A percentile compares a stretch with the other conserved stretches of the same genome.
Conservation (phyloP, 2,329 filamentous ascomycete species). For the Penicillium sp. region DNA sequence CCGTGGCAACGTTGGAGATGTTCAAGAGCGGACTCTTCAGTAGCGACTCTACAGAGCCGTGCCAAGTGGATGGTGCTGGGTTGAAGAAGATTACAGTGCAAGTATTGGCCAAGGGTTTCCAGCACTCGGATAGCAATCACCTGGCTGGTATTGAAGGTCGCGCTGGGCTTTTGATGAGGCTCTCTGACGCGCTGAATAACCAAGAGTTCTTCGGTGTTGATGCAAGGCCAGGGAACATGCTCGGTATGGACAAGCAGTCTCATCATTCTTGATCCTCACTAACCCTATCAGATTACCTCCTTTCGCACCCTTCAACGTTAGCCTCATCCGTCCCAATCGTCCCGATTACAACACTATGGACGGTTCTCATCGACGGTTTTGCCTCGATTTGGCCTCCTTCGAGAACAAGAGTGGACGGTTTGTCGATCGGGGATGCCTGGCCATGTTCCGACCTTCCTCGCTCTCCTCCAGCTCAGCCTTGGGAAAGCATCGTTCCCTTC, state of each 20-base stretch:
- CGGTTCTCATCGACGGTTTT: constrained; percentile 84
- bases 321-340: constrained; percentile 88
- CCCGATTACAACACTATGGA: constrained; percentile 86
- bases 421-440: constrained; percentile 93
- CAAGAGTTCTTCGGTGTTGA: constrained; percentile 82
- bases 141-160: constrained; percentile 86
- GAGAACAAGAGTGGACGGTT: constrained; percentile 83
- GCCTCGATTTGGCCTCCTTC: constrained; percentile 86
- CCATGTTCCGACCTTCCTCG: constrained; percentile 81
- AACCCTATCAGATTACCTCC: constrained; percentile 73
- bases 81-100: constrained; percentile 75
- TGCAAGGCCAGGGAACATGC: constrained; percentile 89
- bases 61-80: constrained; percentile 85
- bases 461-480: constrained; percentile 67
- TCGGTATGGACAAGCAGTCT: constrained; percentile 65
- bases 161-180: constrained; percentile 74
- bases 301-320: constrained; percentile 87
- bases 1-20: constrained; percentile 81
- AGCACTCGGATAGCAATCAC: constrained; percentile 79
- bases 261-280: constrained; percentile 8
- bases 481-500: constrained; percentile 86
- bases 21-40: constrained; percentile 92
- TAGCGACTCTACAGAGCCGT: constrained; percentile 77
- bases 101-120: constrained; percentile 77
- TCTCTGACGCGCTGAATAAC: constrained; percentile 78